These are phyloP conservation scores for Singerocomus inundabilis DNA, from an alignment of 1,284 basidiomycete genomes.

Conservation along the genomic window DNA sequence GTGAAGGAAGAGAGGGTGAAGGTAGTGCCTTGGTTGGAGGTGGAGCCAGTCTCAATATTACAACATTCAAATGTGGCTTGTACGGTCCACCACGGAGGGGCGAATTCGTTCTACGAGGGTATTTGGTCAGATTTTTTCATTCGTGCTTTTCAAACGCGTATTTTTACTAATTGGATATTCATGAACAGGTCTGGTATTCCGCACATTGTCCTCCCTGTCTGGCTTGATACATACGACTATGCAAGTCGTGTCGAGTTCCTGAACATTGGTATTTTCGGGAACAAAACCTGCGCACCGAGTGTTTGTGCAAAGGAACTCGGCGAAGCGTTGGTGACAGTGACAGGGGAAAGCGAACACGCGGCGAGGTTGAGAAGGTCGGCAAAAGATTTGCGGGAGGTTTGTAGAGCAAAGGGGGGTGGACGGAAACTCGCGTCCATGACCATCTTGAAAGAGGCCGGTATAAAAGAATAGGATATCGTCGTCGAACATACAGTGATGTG, in stretches of 20 bases:
- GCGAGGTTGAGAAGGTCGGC: conserved; percentile 6
- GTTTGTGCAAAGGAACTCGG: conserved; percentile 14
- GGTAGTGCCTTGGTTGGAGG: conserved; percentile 14
- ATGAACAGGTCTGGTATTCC: conserved; percentile 14
- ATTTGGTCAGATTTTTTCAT: conserved; percentile 11
- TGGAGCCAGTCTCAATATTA: conserved; percentile 14
- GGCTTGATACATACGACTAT: conserved; percentile 20
- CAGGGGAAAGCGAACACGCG: conserved; percentile 12
- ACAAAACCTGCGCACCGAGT: conserved; percentile 2
- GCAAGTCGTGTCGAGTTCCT: conserved; percentile 12
- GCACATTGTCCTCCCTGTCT: conserved; percentile 14
- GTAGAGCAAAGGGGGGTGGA: conserved; percentile 12
- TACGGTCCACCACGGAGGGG: conserved; percentile 21
- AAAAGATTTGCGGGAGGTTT: conserved; percentile 7
- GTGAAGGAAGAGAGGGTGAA: conserved; percentile 5
- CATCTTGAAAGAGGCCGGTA: conserved; percentile 2
- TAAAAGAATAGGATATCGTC: background rate
- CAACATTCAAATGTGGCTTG: conserved; percentile 20
- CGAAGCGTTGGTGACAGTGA: conserved; percentile 9
- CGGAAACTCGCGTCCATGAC: conserved; percentile 5
- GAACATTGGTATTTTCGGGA: conserved; percentile 1
- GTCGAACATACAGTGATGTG: no score
- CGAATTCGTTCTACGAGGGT: conserved; percentile 21
- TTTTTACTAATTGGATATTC: no score
- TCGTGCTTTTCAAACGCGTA: background rate